phyloP scores from a whole-genome alignment of 148 eudicot genomes.

The Chenopodium album region DNA sequence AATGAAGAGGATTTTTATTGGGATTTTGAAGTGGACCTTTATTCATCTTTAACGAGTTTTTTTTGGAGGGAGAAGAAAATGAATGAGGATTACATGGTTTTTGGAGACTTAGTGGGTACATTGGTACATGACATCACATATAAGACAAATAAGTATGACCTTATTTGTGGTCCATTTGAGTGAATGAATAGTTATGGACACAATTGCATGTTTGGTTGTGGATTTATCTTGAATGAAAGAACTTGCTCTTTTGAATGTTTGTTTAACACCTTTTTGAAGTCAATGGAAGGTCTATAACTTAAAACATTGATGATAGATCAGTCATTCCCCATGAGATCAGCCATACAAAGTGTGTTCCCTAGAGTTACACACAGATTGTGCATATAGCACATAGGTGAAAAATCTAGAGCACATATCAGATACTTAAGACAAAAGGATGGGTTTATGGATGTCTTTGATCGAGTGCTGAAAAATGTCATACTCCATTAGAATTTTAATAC shows the following conservation, averaged over 20 bases:
- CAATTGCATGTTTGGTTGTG: not conserved
- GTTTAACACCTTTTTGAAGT: not conserved
- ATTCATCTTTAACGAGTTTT: not conserved
- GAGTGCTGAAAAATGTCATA: not conserved
- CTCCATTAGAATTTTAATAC: not conserved
- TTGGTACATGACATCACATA: not conserved
- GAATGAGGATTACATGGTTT: not conserved
- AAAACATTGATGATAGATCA: not conserved
- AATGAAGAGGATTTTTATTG: not conserved
- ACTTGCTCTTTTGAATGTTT: not conserved
- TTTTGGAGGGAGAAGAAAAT: too few species aligned
- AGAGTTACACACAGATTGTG: not conserved
- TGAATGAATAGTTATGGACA: not conserved
- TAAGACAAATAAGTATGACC: not conserved
- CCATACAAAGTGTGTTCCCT: not conserved
- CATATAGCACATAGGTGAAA: not conserved
- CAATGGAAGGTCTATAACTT: not conserved
- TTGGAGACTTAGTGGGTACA: not conserved
- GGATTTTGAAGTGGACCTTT: not conserved
- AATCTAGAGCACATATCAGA: not conserved
- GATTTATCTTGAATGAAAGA: not conserved
- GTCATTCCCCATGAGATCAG: not conserved
- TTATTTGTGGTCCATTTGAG: not conserved
- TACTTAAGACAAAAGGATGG: not conserved
- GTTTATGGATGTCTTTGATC: not conserved